Evolutionary conservation across 1,139 yeast genomes (phyloP), one percentile per base, ranked within the genome.

Genomic region (Ogataea hybrid): DNA sequence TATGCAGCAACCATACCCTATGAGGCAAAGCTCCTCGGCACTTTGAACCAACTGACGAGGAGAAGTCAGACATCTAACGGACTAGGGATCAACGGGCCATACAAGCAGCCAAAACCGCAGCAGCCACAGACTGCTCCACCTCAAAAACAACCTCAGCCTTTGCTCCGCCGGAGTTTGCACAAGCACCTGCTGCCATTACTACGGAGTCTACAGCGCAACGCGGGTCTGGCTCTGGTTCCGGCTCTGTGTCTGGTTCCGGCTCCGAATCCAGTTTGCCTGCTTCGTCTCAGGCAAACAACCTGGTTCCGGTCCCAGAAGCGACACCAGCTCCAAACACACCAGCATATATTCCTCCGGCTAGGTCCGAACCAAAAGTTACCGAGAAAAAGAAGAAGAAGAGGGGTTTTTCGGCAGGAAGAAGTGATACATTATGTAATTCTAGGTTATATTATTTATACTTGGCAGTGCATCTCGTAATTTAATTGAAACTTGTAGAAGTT

Each of bases 251-350:
- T 6, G 39, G 34, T n/a, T 36, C 39, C 18, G 41, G 37, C 18
- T 43, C 38, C 21, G 32, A 27, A 12, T 36, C 43, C 11, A 42
- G 37, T 29, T 16, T 40, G 28, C 36, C 20, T 18, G 20, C 41
- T 7, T 23, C 33, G 10, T 23, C 37, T 12, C 37, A 28, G 28
- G 23, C 32, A 4, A 42, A 42, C 11, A 42, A 42, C 17, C 16
- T 42, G 32, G 22, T 28, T 34, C 56, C 63, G 12, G 63, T 58
- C 35, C 64, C 64, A n/a, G 61, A 51, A 30, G 54, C 63, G 7
- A 59, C 63, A 1, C 61, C 62, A 6, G 54, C 61, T 16, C 62
- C 63, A 20, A 56, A 57, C 7, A 57, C 62, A 9, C 57, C 56
- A 4, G 56, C 54, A 34, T 37, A 38, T n/a, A 42, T 30, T 31